Base-by-base conservation (phyloP, 495 filamentous ascomycete species). In the Hyaloscypha bicolor region DNA sequence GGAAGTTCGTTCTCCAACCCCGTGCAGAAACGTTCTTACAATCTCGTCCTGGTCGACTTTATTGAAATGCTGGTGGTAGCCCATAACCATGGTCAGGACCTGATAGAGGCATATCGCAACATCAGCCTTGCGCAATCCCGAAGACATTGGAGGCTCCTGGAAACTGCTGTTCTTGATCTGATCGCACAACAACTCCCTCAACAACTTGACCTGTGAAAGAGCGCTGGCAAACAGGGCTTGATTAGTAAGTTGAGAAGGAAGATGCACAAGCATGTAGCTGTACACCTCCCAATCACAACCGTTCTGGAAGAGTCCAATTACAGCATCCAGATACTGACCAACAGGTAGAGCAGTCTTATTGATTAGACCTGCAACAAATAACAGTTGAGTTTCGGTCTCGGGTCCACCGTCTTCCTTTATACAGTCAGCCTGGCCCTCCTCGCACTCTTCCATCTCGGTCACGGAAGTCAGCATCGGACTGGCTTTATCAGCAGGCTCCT, bases 201-300 rank as follows among this genome's bases (percentile, higher is more conserved):
- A 74, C 37, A 90, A 80, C 71, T 90, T 89, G 69, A 98, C 82
- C 59, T 96, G 89, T 30, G 85, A 82, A 14, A 88, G 84, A 9
- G 90, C 86, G 56, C 83, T 87, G 60, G 76, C 80, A 76, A 97
- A 97, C 8, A 97, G 80, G n/a, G 91, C 87, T 69, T 93, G 91
- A 73, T 98, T 98, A 72, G 89, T 88, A 39, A 99, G 83, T 72
- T 97, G 94, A 30, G 90, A 89, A 14, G 91, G 89, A n/a, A 97
- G 79, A 74, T 97, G 91, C 14, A 91, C 90, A 14, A 98, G 82
- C 33, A 95, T 85, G 74, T 93, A 97, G 78, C 91, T 94, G 81
- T 96, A 97, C 2, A 97, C 79, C 76, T 98, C 93, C 96, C 96
- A 99, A 60, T 97, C 91, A 33, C 86, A 86, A 56, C 90, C 91